Percentiles rank a stretch among this genome's conserved stretches.
phyloP scores from a whole-genome alignment of 2,329 filamentous ascomycete genomes.

The Rhytidhysteron rufulum region DNA sequence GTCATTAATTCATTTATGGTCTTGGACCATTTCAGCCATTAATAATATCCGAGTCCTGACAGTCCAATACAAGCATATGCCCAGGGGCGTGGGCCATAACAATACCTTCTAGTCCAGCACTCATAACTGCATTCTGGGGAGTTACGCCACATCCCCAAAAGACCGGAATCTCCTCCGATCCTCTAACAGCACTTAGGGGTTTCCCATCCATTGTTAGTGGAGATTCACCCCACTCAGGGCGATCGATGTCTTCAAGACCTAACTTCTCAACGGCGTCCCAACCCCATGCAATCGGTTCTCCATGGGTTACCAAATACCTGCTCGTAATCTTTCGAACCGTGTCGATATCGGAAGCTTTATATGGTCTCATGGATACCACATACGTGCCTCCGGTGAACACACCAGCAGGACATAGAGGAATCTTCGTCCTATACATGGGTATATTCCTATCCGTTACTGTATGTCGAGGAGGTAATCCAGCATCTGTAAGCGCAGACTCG shows the following conservation, averaged over 20 bases:
- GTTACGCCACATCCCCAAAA: constrained; percentile 66
- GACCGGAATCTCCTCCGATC: constrained; percentile 48
- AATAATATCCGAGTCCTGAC: constrained; percentile 38
- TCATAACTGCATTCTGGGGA: constrained; percentile 61
- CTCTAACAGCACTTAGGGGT: constrained; percentile 29
- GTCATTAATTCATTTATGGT: too few relatives aligned
- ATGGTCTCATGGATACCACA: constrained; percentile 63
- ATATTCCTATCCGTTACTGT: constrained; percentile 48
- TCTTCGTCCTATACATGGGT: constrained; percentile 58
- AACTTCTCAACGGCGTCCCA: constrained; percentile 54
- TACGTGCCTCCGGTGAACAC: constrained; percentile 53
- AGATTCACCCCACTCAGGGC: constrained; percentile 56
- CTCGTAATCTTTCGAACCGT: constrained; percentile 54
- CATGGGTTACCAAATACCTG: constrained; percentile 55
- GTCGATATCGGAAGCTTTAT: constrained; percentile 48
- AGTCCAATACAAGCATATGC: constrained; percentile 60
- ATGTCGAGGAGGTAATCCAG: constrained; percentile 53
- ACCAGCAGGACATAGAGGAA: constrained; percentile 56
- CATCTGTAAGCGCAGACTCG: constrained; percentile 52
- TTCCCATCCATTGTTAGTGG: constrained; percentile 38
- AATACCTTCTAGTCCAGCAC: constrained; percentile 50
- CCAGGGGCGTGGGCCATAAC: constrained; percentile 61
- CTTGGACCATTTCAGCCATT: too few relatives aligned
- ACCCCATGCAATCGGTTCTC: constrained; percentile 63
- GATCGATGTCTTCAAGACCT: constrained; percentile 52